Percentiles rank a stretch among this genome's conserved stretches.
Evolutionary conservation across 352 stramenopile genomes (phyloP).

Genomic region (Phytophthora vignae): DNA sequence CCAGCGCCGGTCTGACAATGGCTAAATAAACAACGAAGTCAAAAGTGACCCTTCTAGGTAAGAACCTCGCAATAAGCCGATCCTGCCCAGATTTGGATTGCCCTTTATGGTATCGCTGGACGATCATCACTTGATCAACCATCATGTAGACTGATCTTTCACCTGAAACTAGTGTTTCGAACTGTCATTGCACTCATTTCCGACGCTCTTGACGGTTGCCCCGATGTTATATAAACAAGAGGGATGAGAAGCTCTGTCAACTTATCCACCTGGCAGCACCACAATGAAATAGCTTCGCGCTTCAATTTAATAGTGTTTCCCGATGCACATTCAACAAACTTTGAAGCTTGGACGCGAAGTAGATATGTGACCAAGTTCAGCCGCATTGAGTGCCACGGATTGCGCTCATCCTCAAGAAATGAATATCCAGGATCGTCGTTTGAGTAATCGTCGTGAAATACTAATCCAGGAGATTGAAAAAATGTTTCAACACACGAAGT

Average conservation of each 20-base stretch:
- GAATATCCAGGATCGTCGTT: background rate
- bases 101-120: background rate
- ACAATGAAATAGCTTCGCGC: background rate
- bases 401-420: background rate
- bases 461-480: background rate
- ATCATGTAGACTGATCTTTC: background rate
- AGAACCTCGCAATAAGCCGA: background rate
- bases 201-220: background rate
- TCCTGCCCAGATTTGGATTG: background rate
- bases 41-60: background rate
- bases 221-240: background rate
- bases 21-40: background rate
- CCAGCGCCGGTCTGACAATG: background rate
- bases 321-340: background rate
- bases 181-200: background rate
- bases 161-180: background rate
- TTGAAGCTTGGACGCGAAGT: background rate
- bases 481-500: background rate
- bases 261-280: background rate
- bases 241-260: background rate
- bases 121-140: background rate
- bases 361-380: background rate
- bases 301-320: background rate
- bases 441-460: background rate
- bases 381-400: background rate